These are phyloP conservation scores for Themeda triandra DNA, from an alignment of 176 grass and related monocot genomes.

Conservation along the genomic window DNA sequence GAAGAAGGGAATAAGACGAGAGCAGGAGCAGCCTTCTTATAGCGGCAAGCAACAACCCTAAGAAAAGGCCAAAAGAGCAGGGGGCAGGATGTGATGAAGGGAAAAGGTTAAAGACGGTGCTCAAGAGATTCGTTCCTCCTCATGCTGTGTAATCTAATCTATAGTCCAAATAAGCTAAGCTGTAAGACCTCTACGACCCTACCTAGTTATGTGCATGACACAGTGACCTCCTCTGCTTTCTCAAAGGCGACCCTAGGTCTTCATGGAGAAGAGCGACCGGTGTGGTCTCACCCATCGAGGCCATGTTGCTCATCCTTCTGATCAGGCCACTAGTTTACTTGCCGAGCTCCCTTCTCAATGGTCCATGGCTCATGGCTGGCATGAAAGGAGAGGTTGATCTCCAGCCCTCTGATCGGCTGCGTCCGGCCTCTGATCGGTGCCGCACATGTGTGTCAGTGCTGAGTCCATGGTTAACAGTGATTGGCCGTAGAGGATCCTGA, in stretches of 20 bases:
- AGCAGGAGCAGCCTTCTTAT: constrained; percentile 36
- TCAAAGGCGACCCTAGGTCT: constrained; percentile 47
- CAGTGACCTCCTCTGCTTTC: constrained; percentile 56
- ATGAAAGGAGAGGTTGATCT: constrained; percentile 52
- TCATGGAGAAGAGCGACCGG: constrained; percentile 55
- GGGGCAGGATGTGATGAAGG: constrained; percentile 66
- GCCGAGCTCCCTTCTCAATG: constrained; percentile 45
- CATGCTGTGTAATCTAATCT: not conserved
- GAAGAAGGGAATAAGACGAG: constrained; percentile 29
- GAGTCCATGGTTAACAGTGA: not conserved
- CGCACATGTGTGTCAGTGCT: not conserved
- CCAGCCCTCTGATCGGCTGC: constrained; percentile 14
- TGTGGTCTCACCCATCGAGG: constrained; percentile 48
- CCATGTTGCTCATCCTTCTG: not conserved
- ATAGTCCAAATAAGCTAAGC: not conserved
- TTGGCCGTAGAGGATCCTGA: constrained; percentile 30
- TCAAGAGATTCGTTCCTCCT: constrained; percentile 33
- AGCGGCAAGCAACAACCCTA: constrained; percentile 2
- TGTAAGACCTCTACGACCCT: constrained; percentile 10
- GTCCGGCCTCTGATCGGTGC: not conserved
- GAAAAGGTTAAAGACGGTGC: constrained; percentile 47
- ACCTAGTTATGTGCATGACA: not conserved
- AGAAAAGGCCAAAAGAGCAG: constrained; percentile 39
- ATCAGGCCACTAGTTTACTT: constrained; percentile 6
- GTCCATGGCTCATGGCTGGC: constrained; percentile 1